phyloP scores from a whole-genome alignment of 2,329 filamentous ascomycete genomes.

The Penicillium palitans region DNA sequence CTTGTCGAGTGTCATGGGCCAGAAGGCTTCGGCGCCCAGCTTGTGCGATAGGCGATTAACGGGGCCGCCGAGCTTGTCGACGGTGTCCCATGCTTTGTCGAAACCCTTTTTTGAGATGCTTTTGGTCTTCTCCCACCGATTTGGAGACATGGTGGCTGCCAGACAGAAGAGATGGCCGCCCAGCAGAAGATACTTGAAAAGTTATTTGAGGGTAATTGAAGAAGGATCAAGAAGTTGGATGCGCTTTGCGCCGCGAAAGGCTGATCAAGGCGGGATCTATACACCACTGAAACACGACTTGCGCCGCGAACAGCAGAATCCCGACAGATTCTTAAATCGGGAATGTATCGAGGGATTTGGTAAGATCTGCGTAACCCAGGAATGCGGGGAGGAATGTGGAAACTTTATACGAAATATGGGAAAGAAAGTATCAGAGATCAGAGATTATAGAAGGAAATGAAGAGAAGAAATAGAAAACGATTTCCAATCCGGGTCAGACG shows the following conservation, averaged over 20 bases:
- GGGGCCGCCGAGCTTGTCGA: constrained; percentile 70
- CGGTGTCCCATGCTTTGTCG: constrained; percentile 68
- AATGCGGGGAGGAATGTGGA: constrained; percentile 21
- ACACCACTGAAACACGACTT: constrained; percentile 12
- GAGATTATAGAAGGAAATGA: too few species aligned
- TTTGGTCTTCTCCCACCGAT: constrained; percentile 57
- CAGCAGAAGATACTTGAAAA: neutral
- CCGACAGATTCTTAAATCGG: constrained; percentile 13
- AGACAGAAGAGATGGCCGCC: neutral
- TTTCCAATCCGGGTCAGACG: constrained; percentile 1
- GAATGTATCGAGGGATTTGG: constrained; percentile 23
- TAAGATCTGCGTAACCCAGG: constrained; percentile 14
- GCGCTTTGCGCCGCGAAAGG: neutral
- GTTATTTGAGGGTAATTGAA: neutral
- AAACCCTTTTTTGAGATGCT: constrained; percentile 63
- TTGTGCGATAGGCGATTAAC: constrained; percentile 81
- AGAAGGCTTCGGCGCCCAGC: constrained; percentile 78
- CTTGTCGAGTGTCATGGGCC: constrained; percentile 80
- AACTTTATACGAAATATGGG: neutral
- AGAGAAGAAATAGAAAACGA: neutral
- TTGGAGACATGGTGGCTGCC: constrained; percentile 46
- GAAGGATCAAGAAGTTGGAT: neutral
- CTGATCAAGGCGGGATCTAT: constrained; percentile 12
- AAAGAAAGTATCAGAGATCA: too few species aligned
- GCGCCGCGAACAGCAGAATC: constrained; percentile 22